Conservation (phyloP, 352 stramenopile species). For the Globisporangium rhizosaccharum region DNA sequence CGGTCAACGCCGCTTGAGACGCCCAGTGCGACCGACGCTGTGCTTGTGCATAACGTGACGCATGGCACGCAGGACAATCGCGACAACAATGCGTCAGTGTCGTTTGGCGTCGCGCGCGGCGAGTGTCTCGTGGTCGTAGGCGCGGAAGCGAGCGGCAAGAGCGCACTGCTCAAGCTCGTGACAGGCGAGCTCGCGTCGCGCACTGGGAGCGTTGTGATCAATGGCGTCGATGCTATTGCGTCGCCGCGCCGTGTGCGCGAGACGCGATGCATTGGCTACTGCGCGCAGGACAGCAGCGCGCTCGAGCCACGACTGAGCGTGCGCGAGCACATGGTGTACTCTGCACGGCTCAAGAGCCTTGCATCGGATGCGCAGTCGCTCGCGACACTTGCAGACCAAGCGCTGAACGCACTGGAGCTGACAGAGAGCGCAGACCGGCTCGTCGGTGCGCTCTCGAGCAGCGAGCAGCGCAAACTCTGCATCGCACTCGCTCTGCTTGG, state of each 20-base stretch:
- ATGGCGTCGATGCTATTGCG: slow-evolving; percentile 17
- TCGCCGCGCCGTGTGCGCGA: slow-evolving; percentile 14
- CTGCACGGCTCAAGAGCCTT: slow-evolving; percentile 4
- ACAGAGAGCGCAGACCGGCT: slow-evolving; percentile 1
- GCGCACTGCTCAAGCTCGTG: slow-evolving; percentile 15
- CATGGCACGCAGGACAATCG: slow-evolving; percentile 1
- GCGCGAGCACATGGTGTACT: slow-evolving; percentile 7
- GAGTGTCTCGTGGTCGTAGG: slow-evolving; percentile 18
- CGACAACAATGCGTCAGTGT: slow-evolving; percentile 2
- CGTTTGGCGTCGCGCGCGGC: slow-evolving; percentile 13
- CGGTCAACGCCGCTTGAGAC: no score
- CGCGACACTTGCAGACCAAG: slow-evolving; percentile 2
- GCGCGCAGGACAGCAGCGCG: slow-evolving; percentile 41
- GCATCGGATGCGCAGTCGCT: neutral
- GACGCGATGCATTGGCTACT: slow-evolving; percentile 56
- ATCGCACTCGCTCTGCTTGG: slow-evolving; percentile 13
- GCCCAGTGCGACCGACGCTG: neutral
- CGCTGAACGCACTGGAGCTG: slow-evolving; percentile 2
- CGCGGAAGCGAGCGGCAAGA: slow-evolving; percentile 11
- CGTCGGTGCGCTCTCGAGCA: slow-evolving; percentile 1
- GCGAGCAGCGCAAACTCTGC: slow-evolving; percentile 9
- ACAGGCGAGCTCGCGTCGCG: slow-evolving; percentile 16
- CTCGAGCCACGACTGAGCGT: slow-evolving; percentile 8
- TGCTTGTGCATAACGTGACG: slow-evolving; percentile 6
- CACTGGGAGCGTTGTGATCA: slow-evolving; percentile 11